Evolutionary conservation across 2,329 filamentous ascomycete genomes (phyloP), one percentile per base, ranked within the genome.

Genomic region (Botryosphaeria dothidea): DNA sequence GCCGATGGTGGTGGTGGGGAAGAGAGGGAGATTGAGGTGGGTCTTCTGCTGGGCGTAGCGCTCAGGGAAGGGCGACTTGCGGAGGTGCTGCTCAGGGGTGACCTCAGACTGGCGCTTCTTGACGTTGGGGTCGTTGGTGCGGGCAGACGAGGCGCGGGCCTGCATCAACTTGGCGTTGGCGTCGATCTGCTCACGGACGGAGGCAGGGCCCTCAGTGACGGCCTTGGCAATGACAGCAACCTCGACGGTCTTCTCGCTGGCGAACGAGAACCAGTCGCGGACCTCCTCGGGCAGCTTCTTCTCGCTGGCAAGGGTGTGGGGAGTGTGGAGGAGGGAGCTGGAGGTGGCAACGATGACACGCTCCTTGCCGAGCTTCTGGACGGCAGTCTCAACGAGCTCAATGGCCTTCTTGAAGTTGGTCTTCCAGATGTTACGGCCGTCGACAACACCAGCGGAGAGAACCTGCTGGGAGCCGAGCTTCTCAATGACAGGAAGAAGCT

Each of bases 401-500:
- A 99, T 96, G 76, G 95, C 93, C 75, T 88, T 88, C 88, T 96
- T 91, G 85, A 97, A 91, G 90, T 98, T 96, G 83, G 93, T 97
- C 92, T 99, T 99, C 95, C 95, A 99, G 86, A 99, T 98, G 88
- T 99, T 99, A 77, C 95, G 93, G 75, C 95, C 95, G 75, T 99
- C 93, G 71, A 99, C 95, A 73, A 99, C 91, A 92, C 95, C 95
- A 70, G 89, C 91, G 71, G 95, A 99, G 71, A 99, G 90, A 72
- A 93, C 82, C 79, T 97, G 96, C 80, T 93, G 92, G 79, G 92
- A 82, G 79, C 92, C 93, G 70, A 99, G 88, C 75, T 93, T 90
- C 76, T 84, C 85, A 72, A 92, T 81, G 75, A 99, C 92, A 71
- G 90, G 88, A 68, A 95, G 89, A 69, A 99, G 90, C 86, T 99